Percentiles rank a stretch among this genome's conserved stretches.
phyloP scores from a whole-genome alignment of 805 yeast species.

The Candida methanosorbosa region DNA sequence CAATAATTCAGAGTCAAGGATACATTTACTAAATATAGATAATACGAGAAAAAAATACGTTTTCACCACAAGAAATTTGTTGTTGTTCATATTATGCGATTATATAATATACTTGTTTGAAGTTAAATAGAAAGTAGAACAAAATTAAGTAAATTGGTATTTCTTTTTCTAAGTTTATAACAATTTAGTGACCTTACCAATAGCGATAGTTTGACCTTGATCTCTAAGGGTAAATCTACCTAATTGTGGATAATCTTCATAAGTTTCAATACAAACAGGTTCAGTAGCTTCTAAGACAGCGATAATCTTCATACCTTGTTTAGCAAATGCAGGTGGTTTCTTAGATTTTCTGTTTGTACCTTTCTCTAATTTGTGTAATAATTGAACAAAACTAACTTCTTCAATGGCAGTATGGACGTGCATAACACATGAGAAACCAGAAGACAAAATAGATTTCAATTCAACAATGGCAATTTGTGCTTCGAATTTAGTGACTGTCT shows the following conservation, averaged over 20 bases:
- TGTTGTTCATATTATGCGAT: too few relatives aligned
- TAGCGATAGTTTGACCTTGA: slow-evolving; percentile 97
- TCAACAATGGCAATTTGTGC: slow-evolving; percentile 97
- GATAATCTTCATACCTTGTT: slow-evolving; percentile 97
- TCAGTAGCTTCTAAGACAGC: slow-evolving; percentile 80
- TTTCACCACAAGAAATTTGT: too few relatives aligned
- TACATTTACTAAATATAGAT: too few relatives aligned
- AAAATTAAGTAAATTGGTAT: too few relatives aligned
- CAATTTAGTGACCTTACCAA: slow-evolving; percentile 92
- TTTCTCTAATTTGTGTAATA: slow-evolving; percentile 89
- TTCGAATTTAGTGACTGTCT: slow-evolving; percentile 83
- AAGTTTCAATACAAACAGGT: slow-evolving; percentile 92
- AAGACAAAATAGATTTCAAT: slow-evolving; percentile 85
- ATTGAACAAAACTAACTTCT: slow-evolving; percentile 75
- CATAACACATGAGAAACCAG: slow-evolving; percentile 97
- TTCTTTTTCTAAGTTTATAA: too few relatives aligned
- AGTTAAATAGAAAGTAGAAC: too few relatives aligned
- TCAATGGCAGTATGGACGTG: slow-evolving; percentile 98
- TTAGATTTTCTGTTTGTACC: slow-evolving; percentile 95
- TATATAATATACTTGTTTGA: too few relatives aligned
- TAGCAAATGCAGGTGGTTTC: slow-evolving; percentile 97
- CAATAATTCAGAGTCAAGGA: too few relatives aligned
- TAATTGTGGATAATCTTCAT: slow-evolving; percentile 85
- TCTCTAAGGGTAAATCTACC: slow-evolving; percentile 98
- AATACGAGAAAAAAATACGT: too few relatives aligned